Base-by-base conservation (phyloP, 1,284 basidiomycete genomes). In the Leccinum laetum region DNA sequence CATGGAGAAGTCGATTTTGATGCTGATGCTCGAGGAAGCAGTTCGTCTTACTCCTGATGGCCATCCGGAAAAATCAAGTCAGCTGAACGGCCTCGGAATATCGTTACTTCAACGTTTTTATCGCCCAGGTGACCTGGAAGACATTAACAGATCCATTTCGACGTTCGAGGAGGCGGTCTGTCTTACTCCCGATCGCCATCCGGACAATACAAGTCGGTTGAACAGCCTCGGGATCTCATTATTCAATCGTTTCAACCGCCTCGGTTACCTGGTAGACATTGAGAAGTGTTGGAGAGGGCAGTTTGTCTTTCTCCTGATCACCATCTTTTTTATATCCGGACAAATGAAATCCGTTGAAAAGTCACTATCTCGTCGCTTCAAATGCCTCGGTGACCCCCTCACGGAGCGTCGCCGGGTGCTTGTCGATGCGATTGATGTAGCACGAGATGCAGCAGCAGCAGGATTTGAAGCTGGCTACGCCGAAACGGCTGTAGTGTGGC, bases 401-500 rank as follows among this genome's bases (percentile, higher is more conserved):
- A 53, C 58, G 11, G 64, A 60, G 24, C 64, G 64, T 35, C 37
- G 13, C 10, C 11, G 16, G 5, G 16, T 21, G 10, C 64, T 67
- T 13, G 14, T 49, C 18, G 35, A 60, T 11, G 57, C 64, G 4
- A 44, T 41, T 10, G 58, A 52, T 32, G 21, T 65, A 5, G 35
- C 44, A 16, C 55, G 58, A 39, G n/a, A 41, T 9, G 65, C 57
- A 18, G 64, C 29, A 3, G 63, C 64, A 4, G 7, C 46, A 16
- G 39, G 8, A 39, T 13, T 57, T 7, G 21, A 41, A 11, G 39
- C 58, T 59, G 64, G 61, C 2, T 14, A 39, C 3, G 2, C 6
- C 8, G 29, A 26, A 21, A 29, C 3, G 14, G 65, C 61, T 18
- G 58, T 67, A 13, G 61, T 62, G 26, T 67, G 64, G 58, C 55